Percentiles rank a stretch among this genome's conserved stretches.
These are phyloP conservation scores for Mikania micrantha DNA, from an alignment of 129 eudicot species.

Conservation along the genomic window DNA sequence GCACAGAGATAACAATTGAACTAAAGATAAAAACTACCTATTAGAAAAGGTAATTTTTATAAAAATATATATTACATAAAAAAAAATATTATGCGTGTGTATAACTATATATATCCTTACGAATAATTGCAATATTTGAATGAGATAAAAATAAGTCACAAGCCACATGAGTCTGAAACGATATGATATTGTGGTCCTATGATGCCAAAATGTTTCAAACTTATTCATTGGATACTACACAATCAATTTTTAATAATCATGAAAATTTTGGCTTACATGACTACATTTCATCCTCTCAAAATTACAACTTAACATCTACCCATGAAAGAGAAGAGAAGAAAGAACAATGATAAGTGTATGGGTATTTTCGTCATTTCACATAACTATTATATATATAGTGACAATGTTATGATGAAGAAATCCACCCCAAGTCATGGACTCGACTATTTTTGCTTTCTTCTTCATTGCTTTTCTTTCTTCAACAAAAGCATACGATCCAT, in stretches of 20 bases:
- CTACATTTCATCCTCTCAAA: not conserved
- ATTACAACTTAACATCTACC: not conserved
- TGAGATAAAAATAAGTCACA: constrained; percentile 8
- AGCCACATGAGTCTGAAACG: not conserved
- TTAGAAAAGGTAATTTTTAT: no score
- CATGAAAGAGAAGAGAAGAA: constrained; percentile 3
- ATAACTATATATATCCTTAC: not conserved
- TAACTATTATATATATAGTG: constrained; percentile 6
- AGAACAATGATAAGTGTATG: not conserved
- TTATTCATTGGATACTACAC: not conserved
- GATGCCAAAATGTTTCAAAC: not conserved
- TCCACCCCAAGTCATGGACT: constrained; percentile 29
- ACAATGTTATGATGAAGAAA: not conserved
- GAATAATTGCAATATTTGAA: not conserved
- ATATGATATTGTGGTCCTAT: not conserved
- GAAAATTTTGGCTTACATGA: constrained; percentile 4
- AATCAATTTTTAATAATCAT: not conserved
- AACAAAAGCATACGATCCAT: constrained; percentile 45
- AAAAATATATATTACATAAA: no score
- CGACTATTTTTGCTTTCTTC: constrained; percentile 32
- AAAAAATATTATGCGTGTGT: no score
- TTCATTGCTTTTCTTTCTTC: constrained; percentile 37
- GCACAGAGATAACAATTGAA: no score
- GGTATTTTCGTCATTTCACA: constrained; percentile 17
- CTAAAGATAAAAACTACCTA: no score